These are phyloP conservation scores for Helminthosporium solani DNA, from an alignment of 2,329 filamentous ascomycete genomes.

Conservation along the genomic window DNA sequence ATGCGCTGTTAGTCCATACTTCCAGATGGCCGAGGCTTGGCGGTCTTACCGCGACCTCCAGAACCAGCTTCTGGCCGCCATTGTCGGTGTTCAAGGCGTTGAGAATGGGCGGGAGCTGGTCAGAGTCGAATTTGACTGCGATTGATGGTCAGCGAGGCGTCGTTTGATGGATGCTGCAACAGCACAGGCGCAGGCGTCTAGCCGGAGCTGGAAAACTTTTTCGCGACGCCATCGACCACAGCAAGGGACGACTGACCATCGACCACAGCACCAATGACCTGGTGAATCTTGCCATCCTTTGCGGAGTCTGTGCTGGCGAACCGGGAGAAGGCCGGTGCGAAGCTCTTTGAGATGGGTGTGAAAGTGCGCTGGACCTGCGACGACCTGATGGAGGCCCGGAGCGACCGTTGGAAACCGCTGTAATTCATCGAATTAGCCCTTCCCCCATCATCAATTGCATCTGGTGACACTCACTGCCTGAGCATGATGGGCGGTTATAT, in stretches of 20 bases:
- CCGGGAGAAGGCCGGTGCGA: conserved; percentile 61
- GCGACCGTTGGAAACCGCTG: conserved; percentile 67
- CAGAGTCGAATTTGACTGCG: conserved; percentile 92
- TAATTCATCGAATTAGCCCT: conserved; percentile 42
- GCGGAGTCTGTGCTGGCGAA: conserved; percentile 61
- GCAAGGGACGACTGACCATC: too few species aligned
- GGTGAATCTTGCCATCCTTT: conserved; percentile 64
- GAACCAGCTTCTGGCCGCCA: conserved; percentile 88
- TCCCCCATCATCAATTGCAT: conserved; percentile 42
- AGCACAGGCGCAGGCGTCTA: conserved; percentile 16
- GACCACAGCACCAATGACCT: conserved; percentile 96
- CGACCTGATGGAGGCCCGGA: conserved; percentile 62
- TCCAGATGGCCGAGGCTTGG: conserved; percentile 24
- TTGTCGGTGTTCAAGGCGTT: conserved; percentile 93
- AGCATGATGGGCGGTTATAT: conserved; percentile 57
- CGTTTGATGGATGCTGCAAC: conserved; percentile 34
- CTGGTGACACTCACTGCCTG: conserved; percentile 56
- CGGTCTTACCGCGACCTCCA: conserved; percentile 87
- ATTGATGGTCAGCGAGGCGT: conserved; percentile 34
- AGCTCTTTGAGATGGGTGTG: conserved; percentile 58
- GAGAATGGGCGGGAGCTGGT: conserved; percentile 93
- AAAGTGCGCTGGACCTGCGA: conserved; percentile 56
- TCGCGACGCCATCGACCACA: conserved; percentile 50
- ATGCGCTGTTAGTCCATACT: conserved; percentile 28
- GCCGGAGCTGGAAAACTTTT: conserved; percentile 34